A percentile compares a stretch with the other conserved stretches of the same genome.
phyloP scores from a whole-genome alignment of 495 filamentous ascomycete species.

The Oleoguttula mirabilis region DNA sequence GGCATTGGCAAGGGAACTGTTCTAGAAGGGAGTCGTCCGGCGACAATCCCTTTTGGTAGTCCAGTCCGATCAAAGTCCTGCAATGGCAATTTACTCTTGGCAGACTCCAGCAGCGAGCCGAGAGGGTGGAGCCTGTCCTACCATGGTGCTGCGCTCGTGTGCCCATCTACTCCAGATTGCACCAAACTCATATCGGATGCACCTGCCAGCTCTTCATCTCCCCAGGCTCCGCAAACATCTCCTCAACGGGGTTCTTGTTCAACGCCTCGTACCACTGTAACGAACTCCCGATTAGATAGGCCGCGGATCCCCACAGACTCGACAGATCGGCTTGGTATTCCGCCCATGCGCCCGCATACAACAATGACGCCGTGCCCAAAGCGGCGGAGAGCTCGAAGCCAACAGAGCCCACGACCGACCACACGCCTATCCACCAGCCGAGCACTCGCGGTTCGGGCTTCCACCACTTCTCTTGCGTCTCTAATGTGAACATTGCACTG shows the following conservation, averaged over 20 bases:
- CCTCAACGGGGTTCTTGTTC: constrained; percentile 44
- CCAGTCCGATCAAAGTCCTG: no score
- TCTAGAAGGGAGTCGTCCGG: no score
- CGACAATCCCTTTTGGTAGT: no score
- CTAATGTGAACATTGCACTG: constrained; percentile 11
- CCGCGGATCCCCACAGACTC: constrained; percentile 14
- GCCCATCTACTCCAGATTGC: no score
- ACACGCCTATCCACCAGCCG: constrained; percentile 19
- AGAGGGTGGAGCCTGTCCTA: no score
- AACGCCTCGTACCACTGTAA: constrained; percentile 56
- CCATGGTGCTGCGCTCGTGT: no score
- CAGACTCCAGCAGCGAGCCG: no score
- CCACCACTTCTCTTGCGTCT: constrained; percentile 19
- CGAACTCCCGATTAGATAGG: constrained; percentile 25
- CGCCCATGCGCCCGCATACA: constrained; percentile 1
- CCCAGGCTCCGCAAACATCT: constrained; percentile 2
- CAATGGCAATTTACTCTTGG: no score
- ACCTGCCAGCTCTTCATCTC: constrained; percentile 5
- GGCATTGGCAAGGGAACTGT: no score
- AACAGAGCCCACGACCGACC: constrained; percentile 12
- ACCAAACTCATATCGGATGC: background rate
- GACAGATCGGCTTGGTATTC: constrained; percentile 10
- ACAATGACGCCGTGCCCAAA: no score
- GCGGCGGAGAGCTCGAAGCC: constrained; percentile 14
- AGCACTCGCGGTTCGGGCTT: constrained; percentile 7